Conservation (phyloP, 2,329 filamentous ascomycete species). For the Grosmannia huntii region DNA sequence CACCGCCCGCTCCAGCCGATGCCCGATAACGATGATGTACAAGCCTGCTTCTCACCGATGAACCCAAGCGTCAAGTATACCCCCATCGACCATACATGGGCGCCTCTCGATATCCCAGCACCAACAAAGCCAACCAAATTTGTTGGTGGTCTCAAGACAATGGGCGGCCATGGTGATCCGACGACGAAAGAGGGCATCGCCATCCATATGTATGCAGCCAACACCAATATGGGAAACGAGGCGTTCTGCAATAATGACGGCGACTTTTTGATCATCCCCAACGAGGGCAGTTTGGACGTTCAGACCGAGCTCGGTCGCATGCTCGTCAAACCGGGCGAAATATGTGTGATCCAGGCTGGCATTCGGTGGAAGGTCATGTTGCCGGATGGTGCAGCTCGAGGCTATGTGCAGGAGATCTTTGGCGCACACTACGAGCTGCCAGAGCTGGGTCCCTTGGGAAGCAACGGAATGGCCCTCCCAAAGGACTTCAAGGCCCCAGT, state of each 20-base stretch:
- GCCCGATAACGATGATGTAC: slow-evolving; percentile 15
- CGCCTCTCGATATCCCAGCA: slow-evolving; percentile 22
- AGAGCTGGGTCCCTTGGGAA: slow-evolving; percentile 53
- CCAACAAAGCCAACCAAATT: no score
- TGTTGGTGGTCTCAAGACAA: slow-evolving; percentile 31
- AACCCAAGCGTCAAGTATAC: slow-evolving; percentile 32
- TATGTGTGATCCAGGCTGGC: slow-evolving; percentile 52
- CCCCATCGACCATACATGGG: slow-evolving; percentile 31
- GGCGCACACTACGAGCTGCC: slow-evolving; percentile 52
- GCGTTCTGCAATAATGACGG: slow-evolving; percentile 48
- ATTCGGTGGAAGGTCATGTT: slow-evolving; percentile 48
- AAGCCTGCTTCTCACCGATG: slow-evolving; percentile 30
- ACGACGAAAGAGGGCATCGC: slow-evolving; percentile 35
- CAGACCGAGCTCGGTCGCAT: slow-evolving; percentile 53
- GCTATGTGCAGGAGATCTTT: slow-evolving; percentile 56
- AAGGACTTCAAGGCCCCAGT: slow-evolving; percentile 53
- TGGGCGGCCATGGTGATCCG: slow-evolving; percentile 36
- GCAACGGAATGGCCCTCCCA: slow-evolving; percentile 51
- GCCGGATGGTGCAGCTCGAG: slow-evolving; percentile 21
- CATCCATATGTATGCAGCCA: slow-evolving; percentile 34
- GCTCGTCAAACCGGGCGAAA: slow-evolving; percentile 49
- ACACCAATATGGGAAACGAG: slow-evolving; percentile 30
- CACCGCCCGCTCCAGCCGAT: slow-evolving; percentile 12
- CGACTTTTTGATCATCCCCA: slow-evolving; percentile 54
- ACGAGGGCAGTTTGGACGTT: slow-evolving; percentile 52